Conservation (phyloP, 495 filamentous ascomycete species). For the Penicillium samsonianum region DNA sequence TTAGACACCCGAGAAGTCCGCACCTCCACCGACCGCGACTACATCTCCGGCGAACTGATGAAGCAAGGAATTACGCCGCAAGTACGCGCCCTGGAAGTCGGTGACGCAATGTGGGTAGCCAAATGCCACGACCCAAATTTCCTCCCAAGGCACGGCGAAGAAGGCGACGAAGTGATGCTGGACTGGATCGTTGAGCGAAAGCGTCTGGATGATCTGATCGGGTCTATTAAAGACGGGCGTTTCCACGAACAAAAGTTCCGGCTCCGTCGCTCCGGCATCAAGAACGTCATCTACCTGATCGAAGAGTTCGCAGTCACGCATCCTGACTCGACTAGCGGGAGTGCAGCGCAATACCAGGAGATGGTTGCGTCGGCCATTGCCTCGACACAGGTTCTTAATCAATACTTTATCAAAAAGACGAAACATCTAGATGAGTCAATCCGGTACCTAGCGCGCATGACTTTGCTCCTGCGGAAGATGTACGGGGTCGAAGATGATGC, state of each 20-base stretch:
- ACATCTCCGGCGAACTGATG: slow-evolving; percentile 71
- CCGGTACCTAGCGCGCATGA: slow-evolving; percentile 75
- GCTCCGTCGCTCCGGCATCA: slow-evolving; percentile 66
- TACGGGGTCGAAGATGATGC: slow-evolving; percentile 56
- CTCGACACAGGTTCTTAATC: slow-evolving; percentile 79
- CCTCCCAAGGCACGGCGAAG: slow-evolving; percentile 56
- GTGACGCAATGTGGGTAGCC: slow-evolving; percentile 81
- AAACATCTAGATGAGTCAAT: slow-evolving; percentile 78
- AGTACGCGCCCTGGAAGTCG: slow-evolving; percentile 68
- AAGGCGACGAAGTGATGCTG: slow-evolving; percentile 73
- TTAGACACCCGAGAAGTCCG: slow-evolving; percentile 79
- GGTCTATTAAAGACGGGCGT: slow-evolving; percentile 78
- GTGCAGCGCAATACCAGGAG: slow-evolving; percentile 58
- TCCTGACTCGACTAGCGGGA: slow-evolving; percentile 29
- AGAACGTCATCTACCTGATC: slow-evolving; percentile 78
- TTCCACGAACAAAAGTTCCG: slow-evolving; percentile 89
- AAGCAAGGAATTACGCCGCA: slow-evolving; percentile 65
- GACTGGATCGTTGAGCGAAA: slow-evolving; percentile 86
- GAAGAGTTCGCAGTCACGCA: slow-evolving; percentile 66
- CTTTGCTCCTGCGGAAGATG: slow-evolving; percentile 61
- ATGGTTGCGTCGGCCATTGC: slow-evolving; percentile 72
- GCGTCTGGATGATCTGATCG: slow-evolving; percentile 75
- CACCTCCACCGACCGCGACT: slow-evolving; percentile 74
- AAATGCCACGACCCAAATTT: slow-evolving; percentile 61
- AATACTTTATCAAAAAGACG: slow-evolving; percentile 80